Percentiles rank a stretch among this genome's conserved stretches.
These are phyloP conservation scores for Lolium perenne DNA, from an alignment of 176 grass and related monocot genomes.

Conservation along the genomic window DNA sequence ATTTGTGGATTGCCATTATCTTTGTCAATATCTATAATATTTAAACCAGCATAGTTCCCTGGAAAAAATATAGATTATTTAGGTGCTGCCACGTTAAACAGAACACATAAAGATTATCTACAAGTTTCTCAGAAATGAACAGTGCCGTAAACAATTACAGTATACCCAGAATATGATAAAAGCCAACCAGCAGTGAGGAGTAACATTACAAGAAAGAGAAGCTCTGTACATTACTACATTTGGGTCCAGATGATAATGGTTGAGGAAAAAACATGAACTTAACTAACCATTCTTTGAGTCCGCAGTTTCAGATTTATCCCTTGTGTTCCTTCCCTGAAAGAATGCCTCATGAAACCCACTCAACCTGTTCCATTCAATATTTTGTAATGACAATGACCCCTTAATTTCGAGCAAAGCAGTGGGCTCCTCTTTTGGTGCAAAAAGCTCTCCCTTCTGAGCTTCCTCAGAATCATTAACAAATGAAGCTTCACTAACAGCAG, in stretches of 20 bases:
- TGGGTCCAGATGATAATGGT: slow-evolving; percentile 18
- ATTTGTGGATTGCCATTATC: slow-evolving; percentile 70
- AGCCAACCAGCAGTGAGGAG: neutral
- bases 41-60: slow-evolving; percentile 48
- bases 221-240: neutral
- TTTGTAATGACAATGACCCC: slow-evolving; percentile 20
- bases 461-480: slow-evolving; percentile 44
- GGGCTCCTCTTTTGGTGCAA: slow-evolving; percentile 36
- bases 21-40: slow-evolving; percentile 64
- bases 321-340: slow-evolving; percentile 32
- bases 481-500: slow-evolving; percentile 28
- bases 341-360: slow-evolving; percentile 33
- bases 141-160: neutral
- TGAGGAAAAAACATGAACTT: neutral
- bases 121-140: slow-evolving; percentile 21
- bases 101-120: slow-evolving; percentile 1
- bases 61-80: slow-evolving; percentile 42
- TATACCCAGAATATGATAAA: slow-evolving; percentile 6
- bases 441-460: slow-evolving; percentile 22
- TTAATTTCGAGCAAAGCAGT: slow-evolving; percentile 30
- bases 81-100: slow-evolving; percentile 7
- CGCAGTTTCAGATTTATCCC: slow-evolving; percentile 18
- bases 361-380: slow-evolving; percentile 31
- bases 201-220: slow-evolving; percentile 28
- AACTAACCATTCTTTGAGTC: slow-evolving; percentile 57